Percentiles rank a stretch among this genome's conserved stretches.
Evolutionary conservation across 805 yeast species (phyloP).

Genomic region (Kodamaea nitidulidarum): DNA sequence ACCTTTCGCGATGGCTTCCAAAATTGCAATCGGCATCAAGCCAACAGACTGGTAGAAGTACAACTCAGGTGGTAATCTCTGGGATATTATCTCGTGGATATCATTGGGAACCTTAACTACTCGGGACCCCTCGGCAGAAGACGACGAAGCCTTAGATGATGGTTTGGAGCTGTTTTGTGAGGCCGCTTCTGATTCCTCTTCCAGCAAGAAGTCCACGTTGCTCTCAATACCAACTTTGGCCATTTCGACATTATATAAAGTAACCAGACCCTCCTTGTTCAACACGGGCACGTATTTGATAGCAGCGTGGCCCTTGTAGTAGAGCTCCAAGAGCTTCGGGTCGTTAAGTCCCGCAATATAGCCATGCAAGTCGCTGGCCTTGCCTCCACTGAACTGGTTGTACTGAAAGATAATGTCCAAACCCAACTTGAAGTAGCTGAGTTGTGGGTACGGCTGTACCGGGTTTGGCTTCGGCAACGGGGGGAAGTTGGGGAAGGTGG

Average conservation of each 20-base stretch:
- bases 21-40: conserved; percentile 55
- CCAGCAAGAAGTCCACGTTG: conserved; percentile 18
- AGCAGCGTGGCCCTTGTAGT: conserved; percentile 65
- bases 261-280: conserved; percentile 64
- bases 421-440: conserved; percentile 38
- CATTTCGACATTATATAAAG: conserved; percentile 46
- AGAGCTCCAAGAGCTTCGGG: conserved; percentile 44
- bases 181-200: conserved; percentile 11
- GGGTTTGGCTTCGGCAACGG: conserved; percentile 41
- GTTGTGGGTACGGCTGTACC: conserved; percentile 36
- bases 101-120: conserved; percentile 61
- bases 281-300: conserved; percentile 72
- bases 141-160: conserved; percentile 3
- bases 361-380: conserved; percentile 36
- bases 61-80: conserved; percentile 80
- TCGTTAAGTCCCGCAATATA: conserved; percentile 45
- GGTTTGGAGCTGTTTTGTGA: conserved; percentile 10
- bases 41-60: conserved; percentile 81
- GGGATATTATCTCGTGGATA: conserved; percentile 76
- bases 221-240: conserved; percentile 27
- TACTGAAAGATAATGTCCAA: conserved; percentile 37
- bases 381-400: conserved; percentile 24
- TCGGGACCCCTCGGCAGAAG: conserved; percentile 2
- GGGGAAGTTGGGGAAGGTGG: conserved; percentile 52
- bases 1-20: conserved; percentile 67